Percentiles rank a stretch among this genome's conserved stretches.
Evolutionary conservation across 352 stramenopile species (phyloP).

Genomic region (Phytophthora quininea): DNA sequence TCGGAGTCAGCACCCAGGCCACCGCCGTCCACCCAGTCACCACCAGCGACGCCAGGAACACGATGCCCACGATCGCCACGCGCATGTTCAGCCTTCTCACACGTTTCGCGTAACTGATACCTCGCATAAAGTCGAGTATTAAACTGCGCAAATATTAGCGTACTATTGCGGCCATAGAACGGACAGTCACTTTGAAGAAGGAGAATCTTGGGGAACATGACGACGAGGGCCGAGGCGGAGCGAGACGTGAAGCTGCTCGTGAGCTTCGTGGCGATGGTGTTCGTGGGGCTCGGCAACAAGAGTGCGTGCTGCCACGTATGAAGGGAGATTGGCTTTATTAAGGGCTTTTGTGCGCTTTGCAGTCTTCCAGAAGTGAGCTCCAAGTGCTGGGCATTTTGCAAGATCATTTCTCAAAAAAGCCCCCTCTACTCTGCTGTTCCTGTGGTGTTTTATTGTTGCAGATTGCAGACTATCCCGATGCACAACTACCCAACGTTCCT

Average conservation of each 20-base stretch:
- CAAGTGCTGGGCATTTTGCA: too few species aligned
- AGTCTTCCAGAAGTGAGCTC: conserved; percentile 57
- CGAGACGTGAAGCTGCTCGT: conserved; percentile 75
- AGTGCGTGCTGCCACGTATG: conserved; percentile 43
- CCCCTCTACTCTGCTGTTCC: neutral
- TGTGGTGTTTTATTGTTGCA: conserved; percentile 14
- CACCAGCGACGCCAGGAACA: conserved; percentile 58
- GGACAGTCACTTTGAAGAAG: conserved; percentile 6
- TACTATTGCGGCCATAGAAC: neutral
- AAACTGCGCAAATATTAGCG: neutral
- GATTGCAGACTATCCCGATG: conserved; percentile 88
- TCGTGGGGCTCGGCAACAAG: conserved; percentile 87
- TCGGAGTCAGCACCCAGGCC: conserved; percentile 61
- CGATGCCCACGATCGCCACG: conserved; percentile 46
- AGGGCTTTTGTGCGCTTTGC: neutral
- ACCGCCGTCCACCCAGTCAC: conserved; percentile 65
- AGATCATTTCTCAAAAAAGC: conserved; percentile 1
- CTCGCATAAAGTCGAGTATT: neutral
- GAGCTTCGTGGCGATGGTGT: conserved; percentile 84
- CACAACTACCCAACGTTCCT: conserved; percentile 92
- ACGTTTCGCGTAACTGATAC: neutral
- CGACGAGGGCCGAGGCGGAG: conserved; percentile 32
- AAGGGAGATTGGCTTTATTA: neutral
- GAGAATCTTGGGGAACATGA: conserved; percentile 16
- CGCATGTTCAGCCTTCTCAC: conserved; percentile 30